A percentile compares a stretch with the other conserved stretches of the same genome.
phyloP scores from a whole-genome alignment of 768 basidiomycete species.

The Naematelia aurantialba region DNA sequence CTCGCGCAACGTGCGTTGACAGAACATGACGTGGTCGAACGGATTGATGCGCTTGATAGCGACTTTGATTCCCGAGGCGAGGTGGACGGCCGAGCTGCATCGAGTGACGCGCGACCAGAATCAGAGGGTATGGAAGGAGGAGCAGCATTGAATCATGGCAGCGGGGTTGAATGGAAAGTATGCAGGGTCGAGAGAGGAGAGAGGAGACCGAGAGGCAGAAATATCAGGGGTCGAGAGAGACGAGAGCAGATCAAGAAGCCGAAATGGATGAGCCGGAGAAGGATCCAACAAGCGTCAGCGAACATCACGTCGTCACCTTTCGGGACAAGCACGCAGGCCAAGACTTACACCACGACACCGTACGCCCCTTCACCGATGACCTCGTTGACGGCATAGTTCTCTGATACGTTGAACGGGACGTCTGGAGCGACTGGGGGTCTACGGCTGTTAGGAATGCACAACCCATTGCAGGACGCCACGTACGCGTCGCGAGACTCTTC shows the following conservation, averaged over 20 bases:
- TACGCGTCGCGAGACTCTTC: neutral
- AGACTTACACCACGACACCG: slow-evolving; percentile 64
- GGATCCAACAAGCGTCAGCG: too few relatives aligned
- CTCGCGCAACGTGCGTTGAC: slow-evolving; percentile 65
- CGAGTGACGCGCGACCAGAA: neutral
- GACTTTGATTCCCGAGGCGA: slow-evolving; percentile 73
- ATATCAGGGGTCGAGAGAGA: too few relatives aligned
- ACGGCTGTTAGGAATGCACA: neutral
- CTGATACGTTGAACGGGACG: slow-evolving; percentile 37
- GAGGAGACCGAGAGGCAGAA: too few relatives aligned
- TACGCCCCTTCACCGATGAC: slow-evolving; percentile 94
- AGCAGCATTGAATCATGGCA: neutral
- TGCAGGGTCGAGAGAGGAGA: too few relatives aligned
- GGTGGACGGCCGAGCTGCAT: slow-evolving; percentile 65
- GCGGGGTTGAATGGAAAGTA: too few relatives aligned
- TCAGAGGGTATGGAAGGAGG: neutral
- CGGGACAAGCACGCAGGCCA: neutral
- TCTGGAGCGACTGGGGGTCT: neutral
- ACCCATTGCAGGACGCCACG: neutral
- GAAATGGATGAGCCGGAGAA: too few relatives aligned
- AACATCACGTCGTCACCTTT: too few relatives aligned
- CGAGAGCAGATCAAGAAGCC: too few relatives aligned
- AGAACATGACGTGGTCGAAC: slow-evolving; percentile 66
- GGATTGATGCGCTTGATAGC: slow-evolving; percentile 95
- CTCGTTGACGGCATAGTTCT: slow-evolving; percentile 66